Conservation (phyloP, 345 rosid genomes). For the Acer campestre region DNA sequence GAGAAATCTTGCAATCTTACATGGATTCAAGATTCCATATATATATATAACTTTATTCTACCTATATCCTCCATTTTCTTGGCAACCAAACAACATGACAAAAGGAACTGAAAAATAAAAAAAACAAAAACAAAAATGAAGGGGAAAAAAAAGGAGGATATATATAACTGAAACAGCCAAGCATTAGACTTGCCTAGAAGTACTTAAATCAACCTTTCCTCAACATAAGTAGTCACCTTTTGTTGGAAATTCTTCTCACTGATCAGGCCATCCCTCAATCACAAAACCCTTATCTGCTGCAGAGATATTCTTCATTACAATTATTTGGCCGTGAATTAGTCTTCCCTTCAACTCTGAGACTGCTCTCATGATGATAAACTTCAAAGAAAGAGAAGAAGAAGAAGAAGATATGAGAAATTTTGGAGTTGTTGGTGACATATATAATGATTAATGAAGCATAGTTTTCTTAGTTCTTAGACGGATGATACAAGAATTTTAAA, state of each 20-base stretch:
- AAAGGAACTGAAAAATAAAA: background rate
- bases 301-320: background rate
- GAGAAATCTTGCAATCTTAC: conserved; percentile 17
- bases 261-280: conserved; percentile 27
- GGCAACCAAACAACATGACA: conserved; percentile 34
- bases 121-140: background rate
- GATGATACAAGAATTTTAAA: conserved; percentile 25
- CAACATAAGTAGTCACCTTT: conserved; percentile 1
- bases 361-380: conserved; percentile 12
- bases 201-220: conserved; percentile 22
- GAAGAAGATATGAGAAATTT: conserved; percentile 1
- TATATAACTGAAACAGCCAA: conserved; percentile 46
- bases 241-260: background rate
- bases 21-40: background rate
- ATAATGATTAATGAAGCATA: conserved; percentile 6
- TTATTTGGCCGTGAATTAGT: conserved; percentile 2
- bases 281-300: background rate
- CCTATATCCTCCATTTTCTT: conserved; percentile 32
- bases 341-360: conserved; percentile 21
- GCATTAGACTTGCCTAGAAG: conserved; percentile 72
- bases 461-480: conserved; percentile 25
- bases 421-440: conserved; percentile 8
- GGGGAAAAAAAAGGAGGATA: background rate
- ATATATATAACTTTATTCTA: conserved; percentile 18
- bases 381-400: background rate